Conservation (phyloP, 192 early-diverging fungal species). For the Coemansia sp. region DNA sequence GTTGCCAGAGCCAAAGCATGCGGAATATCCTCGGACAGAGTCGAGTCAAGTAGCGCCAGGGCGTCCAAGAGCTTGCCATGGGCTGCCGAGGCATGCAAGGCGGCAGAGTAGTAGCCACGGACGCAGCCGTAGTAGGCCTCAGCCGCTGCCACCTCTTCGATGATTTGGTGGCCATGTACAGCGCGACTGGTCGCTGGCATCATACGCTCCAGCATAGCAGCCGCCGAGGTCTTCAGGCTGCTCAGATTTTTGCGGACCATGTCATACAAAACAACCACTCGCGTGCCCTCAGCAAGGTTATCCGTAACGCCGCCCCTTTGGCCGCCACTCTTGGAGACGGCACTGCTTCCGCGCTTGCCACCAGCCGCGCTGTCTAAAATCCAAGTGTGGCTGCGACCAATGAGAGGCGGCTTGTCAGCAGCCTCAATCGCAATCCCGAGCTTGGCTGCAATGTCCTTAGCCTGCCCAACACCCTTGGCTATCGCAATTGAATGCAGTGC, state of each 20-base stretch:
- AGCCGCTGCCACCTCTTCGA: slow-evolving; percentile 27
- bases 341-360: not conserved
- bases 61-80: slow-evolving; percentile 24
- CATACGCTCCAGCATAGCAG: slow-evolving; percentile 16
- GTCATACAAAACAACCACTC: slow-evolving; percentile 34
- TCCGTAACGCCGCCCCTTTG: not conserved
- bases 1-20: slow-evolving; percentile 5
- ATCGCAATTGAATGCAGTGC: slow-evolving; percentile 21
- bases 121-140: slow-evolving; percentile 36
- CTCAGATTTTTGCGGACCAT: slow-evolving; percentile 29
- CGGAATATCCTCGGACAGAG: slow-evolving; percentile 22
- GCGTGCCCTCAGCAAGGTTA: slow-evolving; percentile 10
- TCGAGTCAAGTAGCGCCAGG: slow-evolving; percentile 41
- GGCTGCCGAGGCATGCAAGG: slow-evolving; percentile 28
- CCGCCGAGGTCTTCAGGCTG: slow-evolving; percentile 13
- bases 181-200: slow-evolving; percentile 21
- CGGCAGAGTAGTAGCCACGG: slow-evolving; percentile 40
- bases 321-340: not conserved
- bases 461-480: slow-evolving; percentile 15
- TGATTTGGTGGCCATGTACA: slow-evolving; percentile 20
- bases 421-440: slow-evolving; percentile 10
- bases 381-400: slow-evolving; percentile 12
- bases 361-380: slow-evolving; percentile 4
- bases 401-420: not conserved
- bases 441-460: slow-evolving; percentile 16